Conservation (phyloP, 108 stramenopile genomes). For the Bacterosira constricta region DNA sequence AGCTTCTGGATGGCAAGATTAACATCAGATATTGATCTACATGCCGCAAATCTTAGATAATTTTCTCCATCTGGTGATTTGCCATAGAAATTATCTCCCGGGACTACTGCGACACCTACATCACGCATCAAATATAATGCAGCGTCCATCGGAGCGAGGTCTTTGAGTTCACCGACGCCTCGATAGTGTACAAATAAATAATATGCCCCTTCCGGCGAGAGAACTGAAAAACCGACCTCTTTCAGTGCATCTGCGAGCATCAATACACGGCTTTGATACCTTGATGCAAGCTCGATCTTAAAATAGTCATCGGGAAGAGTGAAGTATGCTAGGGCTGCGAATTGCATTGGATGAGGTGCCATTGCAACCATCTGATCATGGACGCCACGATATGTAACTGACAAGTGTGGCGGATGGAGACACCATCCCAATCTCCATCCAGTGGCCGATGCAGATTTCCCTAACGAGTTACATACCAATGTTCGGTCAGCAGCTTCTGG, state of each 20-base stretch:
- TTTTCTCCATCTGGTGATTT: constrained; percentile 36
- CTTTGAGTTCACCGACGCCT: constrained; percentile 33
- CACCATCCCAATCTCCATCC: constrained; percentile 79
- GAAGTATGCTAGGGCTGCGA: constrained; percentile 61
- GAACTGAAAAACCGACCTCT: constrained; percentile 52
- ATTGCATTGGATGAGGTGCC: constrained; percentile 74
- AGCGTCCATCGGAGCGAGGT: constrained; percentile 51
- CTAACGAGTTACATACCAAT: constrained; percentile 66
- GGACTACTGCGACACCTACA: constrained; percentile 72
- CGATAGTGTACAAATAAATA: constrained; percentile 68
- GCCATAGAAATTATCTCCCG: constrained; percentile 76
- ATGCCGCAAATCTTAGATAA: constrained; percentile 73
- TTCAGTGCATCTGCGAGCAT: constrained; percentile 42
- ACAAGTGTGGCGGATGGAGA: constrained; percentile 56
- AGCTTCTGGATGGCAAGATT: constrained; percentile 46
- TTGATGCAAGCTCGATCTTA: constrained; percentile 21
- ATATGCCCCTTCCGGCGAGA: constrained; percentile 63
- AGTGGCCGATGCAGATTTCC: constrained; percentile 73
- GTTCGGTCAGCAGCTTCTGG: constrained; percentile 53
- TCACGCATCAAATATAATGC: constrained; percentile 66
- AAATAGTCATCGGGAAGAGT: constrained; percentile 63
- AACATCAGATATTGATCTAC: constrained; percentile 61
- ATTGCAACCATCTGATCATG: constrained; percentile 79
- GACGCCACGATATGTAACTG: constrained; percentile 62
- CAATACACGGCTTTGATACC: constrained; percentile 49